Evolutionary conservation across 139 green algal genomes (phyloP), one percentile per base, ranked within the genome.

Genomic region (Tetraselmis chui): DNA sequence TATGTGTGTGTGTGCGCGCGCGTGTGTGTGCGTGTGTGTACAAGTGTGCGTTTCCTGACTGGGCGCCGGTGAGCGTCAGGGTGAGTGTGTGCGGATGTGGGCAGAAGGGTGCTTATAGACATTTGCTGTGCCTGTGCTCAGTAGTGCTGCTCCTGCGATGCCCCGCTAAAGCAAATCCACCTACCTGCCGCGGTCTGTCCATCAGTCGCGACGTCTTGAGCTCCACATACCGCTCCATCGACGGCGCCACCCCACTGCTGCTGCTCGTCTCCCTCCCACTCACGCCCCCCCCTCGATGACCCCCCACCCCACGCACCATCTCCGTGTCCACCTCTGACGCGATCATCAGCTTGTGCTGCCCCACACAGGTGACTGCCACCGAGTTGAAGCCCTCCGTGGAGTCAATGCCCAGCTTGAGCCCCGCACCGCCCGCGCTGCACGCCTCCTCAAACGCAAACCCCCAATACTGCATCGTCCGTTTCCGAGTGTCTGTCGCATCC

Each of bases 361-460:
- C 83, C 22, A 87, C 74, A 2, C 59, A 30, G 5, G 59, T 79
- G 59, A 31, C 25, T 59, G 77, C 79, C 59, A 79, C 45, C 5
- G 75, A 29, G 58, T 28, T 82, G 79, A 83, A 86, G 1, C 26
- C 32, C 22, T 86, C 77, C n/a, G 59, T 29, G 32, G 67, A 86
- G 30, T 86, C 77, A n/a, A 86, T 45, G 59, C 75, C 30, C 29
- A 59, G 23, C 45, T 58, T 27, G 28, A 74, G 76, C 0, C 26
- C 27, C n/a, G 31, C 79, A n/a, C 59, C 79, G 25, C 78, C 30
- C 11, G 45, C 45, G 45, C 45, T 67, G 76, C 79, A 84, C 30
- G 31, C 76, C 76, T 87, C 83, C 75, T 87, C 83, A 45, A 87
- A 87, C 1, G 83, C 80, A 30, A 80, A 87, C 1, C 83, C 83